Evolutionary conservation across 192 early-diverging fungal genomes (phyloP).

Genomic region (Rhizophagus clarus): DNA sequence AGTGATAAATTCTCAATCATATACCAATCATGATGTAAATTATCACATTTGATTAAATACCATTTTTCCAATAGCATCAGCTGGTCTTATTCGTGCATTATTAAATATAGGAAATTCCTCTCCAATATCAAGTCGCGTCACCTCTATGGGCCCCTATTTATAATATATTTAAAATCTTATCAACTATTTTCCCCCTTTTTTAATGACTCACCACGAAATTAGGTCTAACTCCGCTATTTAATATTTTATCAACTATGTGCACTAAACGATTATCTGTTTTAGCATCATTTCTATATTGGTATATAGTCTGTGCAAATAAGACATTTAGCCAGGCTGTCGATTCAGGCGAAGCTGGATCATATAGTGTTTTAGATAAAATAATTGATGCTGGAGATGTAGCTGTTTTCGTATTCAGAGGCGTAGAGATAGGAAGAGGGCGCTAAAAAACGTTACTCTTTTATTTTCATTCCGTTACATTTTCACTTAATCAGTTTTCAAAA

Average conservation of each 20-base stretch:
- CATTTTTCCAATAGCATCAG: conserved; percentile 53
- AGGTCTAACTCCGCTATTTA: conserved; percentile 70
- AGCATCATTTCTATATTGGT: conserved; percentile 72
- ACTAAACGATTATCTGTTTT: conserved; percentile 67
- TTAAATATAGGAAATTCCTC: conserved; percentile 62
- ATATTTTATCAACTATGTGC: conserved; percentile 61
- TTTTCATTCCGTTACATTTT: background rate
- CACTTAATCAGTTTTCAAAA: background rate
- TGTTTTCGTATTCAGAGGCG: conserved; percentile 49
- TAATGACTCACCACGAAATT: conserved; percentile 68
- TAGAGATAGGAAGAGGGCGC: conserved; percentile 40
- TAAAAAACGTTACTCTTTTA: conserved; percentile 4
- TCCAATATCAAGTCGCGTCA: conserved; percentile 56
- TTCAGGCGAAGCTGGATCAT: conserved; percentile 62
- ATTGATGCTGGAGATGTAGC: conserved; percentile 54
- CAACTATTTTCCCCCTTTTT: background rate
- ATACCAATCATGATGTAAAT: background rate
- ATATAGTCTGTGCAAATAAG: conserved; percentile 73
- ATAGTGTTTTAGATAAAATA: conserved; percentile 60
- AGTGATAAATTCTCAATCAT: background rate
- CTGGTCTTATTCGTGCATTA: conserved; percentile 56
- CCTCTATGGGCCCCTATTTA: conserved; percentile 57
- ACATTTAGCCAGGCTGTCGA: conserved; percentile 86
- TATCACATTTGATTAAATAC: conserved; percentile 33
- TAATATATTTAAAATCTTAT: background rate